These are phyloP conservation scores for Bacidia rubella DNA, from an alignment of 495 filamentous ascomycete genomes.

Conservation along the genomic window DNA sequence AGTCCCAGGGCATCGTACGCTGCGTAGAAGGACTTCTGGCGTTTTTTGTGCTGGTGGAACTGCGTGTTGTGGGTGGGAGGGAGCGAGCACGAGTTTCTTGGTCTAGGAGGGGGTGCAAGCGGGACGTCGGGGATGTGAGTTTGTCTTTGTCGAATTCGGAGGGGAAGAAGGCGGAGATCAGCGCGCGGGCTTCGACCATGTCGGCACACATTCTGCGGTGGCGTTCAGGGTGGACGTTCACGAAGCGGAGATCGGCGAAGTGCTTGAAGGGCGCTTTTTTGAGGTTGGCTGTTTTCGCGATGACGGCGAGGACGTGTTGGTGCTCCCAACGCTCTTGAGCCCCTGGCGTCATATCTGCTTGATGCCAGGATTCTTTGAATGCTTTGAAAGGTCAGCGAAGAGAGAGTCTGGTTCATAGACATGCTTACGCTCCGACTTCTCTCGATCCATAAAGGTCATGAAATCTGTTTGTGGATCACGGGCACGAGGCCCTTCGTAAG, in stretches of 20 bases:
- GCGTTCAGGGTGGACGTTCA: constrained; percentile 22
- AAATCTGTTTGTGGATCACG: constrained; percentile 11
- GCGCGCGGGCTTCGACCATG: constrained; percentile 26
- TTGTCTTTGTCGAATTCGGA: constrained; percentile 20
- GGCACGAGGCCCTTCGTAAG: constrained; percentile 3
- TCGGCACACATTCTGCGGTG: constrained; percentile 31
- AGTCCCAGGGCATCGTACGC: constrained; percentile 19
- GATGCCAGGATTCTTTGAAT: constrained; percentile 31
- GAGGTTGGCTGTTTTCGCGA: background rate
- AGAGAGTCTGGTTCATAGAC: background rate
- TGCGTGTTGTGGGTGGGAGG: constrained; percentile 22
- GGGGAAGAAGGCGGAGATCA: constrained; percentile 31
- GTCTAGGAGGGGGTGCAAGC: constrained; percentile 21
- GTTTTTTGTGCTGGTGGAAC: constrained; percentile 22
- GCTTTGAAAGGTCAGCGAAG: constrained; percentile 17
- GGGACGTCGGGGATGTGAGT: constrained; percentile 23
- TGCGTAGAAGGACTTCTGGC: constrained; percentile 26
- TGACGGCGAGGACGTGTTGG: constrained; percentile 22
- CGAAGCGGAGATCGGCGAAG: constrained; percentile 21
- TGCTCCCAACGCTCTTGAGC: constrained; percentile 24
- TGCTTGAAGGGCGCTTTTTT: constrained; percentile 3
- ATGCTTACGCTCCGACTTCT: constrained; percentile 22
- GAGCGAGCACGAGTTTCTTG: constrained; percentile 23
- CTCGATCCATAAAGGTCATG: constrained; percentile 22
- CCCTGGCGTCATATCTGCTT: constrained; percentile 29